Percentiles rank a stretch among this genome's conserved stretches.
These are phyloP conservation scores for Neolentinus lepideus DNA, from an alignment of 1,284 basidiomycete genomes.

Conservation along the genomic window DNA sequence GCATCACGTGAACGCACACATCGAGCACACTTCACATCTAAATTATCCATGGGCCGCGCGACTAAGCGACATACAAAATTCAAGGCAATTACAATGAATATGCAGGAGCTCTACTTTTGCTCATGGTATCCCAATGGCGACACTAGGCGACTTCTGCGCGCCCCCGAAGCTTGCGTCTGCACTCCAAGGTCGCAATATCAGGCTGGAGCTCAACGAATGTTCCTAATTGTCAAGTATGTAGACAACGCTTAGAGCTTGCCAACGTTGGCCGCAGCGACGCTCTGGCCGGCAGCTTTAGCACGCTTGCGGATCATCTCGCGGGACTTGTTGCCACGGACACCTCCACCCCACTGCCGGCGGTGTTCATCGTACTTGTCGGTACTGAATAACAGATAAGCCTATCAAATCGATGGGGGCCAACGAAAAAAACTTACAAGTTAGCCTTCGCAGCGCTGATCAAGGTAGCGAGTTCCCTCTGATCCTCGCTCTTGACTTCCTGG, in stretches of 20 bases:
- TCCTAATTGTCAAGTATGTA: no score
- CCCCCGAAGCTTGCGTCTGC: no score
- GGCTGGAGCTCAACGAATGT: no score
- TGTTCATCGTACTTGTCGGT: constrained; percentile 94
- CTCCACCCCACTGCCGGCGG: constrained; percentile 94
- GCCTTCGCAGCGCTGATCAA: constrained; percentile 93
- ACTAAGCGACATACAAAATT: no score
- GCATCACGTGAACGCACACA: no score
- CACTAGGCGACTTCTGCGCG: no score
- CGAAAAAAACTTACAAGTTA: constrained; percentile 69
- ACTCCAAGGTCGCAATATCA: no score
- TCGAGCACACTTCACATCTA: no score
- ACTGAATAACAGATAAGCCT: constrained; percentile 33
- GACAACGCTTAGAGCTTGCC: constrained; percentile 48
- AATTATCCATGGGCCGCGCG: no score
- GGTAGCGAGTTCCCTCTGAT: constrained; percentile 89
- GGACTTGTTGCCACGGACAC: constrained; percentile 89
- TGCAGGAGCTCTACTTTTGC: no score
- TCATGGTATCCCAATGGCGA: no score
- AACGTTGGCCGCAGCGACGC: constrained; percentile 42
- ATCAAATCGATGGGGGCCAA: neutral
- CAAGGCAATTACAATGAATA: no score
- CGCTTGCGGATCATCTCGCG: constrained; percentile 91
- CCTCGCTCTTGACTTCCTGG: constrained; percentile 93
- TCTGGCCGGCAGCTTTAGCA: constrained; percentile 83